These are phyloP conservation scores for Ogataea zsoltii DNA, from an alignment of 805 yeast genomes.

Conservation along the genomic window DNA sequence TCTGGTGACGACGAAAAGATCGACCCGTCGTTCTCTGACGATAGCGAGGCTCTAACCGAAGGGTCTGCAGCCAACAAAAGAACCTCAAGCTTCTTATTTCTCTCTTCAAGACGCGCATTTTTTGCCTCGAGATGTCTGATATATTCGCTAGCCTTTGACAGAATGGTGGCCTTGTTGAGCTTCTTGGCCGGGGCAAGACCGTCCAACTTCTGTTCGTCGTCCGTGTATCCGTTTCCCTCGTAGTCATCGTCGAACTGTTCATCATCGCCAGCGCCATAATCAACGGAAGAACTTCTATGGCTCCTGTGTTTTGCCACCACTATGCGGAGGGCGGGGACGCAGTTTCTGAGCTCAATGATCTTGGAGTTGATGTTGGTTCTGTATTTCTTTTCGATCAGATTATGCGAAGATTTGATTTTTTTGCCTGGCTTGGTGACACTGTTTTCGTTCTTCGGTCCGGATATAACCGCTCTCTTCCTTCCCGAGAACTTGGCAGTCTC, in stretches of 20 bases:
- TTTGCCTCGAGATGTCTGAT: conserved; percentile 70
- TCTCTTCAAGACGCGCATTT: conserved; percentile 48
- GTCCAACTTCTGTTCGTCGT: conserved; percentile 57
- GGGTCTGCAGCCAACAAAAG: conserved; percentile 19
- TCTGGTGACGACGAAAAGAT: conserved; percentile 25
- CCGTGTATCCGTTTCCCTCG: conserved; percentile 55
- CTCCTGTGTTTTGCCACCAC: conserved; percentile 39
- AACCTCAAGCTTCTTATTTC: conserved; percentile 44
- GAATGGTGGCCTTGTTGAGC: conserved; percentile 73
- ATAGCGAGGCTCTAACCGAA: conserved; percentile 15
- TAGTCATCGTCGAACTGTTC: conserved; percentile 51
- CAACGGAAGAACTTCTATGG: conserved; percentile 33
- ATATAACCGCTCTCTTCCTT: conserved; percentile 12
- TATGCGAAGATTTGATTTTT: conserved; percentile 67
- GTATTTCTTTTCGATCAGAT: conserved; percentile 80
- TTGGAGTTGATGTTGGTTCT: conserved; percentile 78
- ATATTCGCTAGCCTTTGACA: conserved; percentile 76
- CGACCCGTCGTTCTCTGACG: conserved; percentile 24
- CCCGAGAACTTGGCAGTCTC: conserved; percentile 23
- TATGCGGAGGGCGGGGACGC: conserved; percentile 74
- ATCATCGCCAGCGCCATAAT: conserved; percentile 31
- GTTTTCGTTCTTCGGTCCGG: conserved; percentile 10
- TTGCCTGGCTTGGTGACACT: conserved; percentile 29
- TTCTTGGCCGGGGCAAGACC: conserved; percentile 77
- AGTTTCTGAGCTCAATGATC: conserved; percentile 68